Base-by-base conservation (phyloP, 768 basidiomycete species). In the Strobilomyces confusus region DNA sequence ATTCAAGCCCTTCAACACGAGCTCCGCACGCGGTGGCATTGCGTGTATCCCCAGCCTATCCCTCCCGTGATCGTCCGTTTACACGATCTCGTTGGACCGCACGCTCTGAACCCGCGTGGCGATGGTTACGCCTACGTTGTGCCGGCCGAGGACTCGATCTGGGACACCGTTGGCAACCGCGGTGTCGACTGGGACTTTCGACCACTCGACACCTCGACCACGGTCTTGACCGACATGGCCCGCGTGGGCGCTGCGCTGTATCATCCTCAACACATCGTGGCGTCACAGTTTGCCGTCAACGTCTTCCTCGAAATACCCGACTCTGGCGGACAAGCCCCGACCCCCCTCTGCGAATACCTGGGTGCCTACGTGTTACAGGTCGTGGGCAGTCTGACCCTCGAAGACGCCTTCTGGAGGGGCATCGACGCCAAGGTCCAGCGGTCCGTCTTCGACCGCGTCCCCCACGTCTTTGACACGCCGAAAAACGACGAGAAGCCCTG, bases 261-360 rank as follows among this genome's bases (percentile, higher is more conserved):
- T 23, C 15, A 29, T 26, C 58, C 58, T 12, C 55, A 63, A 43
- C 51, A 63, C 6, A 44, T 58, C 25, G 51, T 56, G 8, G 58
- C 57, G 13, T 54, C 58, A 17, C 44, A 48, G 12, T 64, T 64
- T 15, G 64, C 68, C 17, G 58, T 68, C 2, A 70, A 70, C 41
- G 43, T 68, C 0, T 68, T 68, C 25, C 9, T 62, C 17, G 60
- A 68, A 45, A 0, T 46, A 1, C 33, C 48, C 5, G n/a, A 44
- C 26, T 2, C 43, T 37, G 11, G 17, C 2, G 44, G 38, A 13
- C 9, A 17, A 8, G 11, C 33, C 47, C 52, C 36, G 9, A 13
- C 33, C 49, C 54, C 36, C 9, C 9, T 9, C 0, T 56, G 59
- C 42, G 38, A 63, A 43, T 68, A 69, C 41, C 5, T 68, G n/a